Evolutionary conservation across 2,329 filamentous ascomycete species (phyloP).

Genomic region (Colletotrichum sp.): DNA sequence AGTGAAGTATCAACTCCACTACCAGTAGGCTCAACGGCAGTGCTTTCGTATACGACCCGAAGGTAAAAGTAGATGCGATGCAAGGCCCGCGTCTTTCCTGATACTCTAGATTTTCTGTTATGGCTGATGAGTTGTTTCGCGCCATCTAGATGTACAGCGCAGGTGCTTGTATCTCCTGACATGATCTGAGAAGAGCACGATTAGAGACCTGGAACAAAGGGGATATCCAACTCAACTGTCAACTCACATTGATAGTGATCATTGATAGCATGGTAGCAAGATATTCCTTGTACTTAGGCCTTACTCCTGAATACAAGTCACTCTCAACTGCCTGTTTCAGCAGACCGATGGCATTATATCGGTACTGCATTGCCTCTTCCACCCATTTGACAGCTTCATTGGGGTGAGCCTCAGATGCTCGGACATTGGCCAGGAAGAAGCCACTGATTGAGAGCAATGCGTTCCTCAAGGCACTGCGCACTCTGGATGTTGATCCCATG

Average conservation of each 20-base stretch:
- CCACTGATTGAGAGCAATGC: slow-evolving; percentile 29
- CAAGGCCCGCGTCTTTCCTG: slow-evolving; percentile 23
- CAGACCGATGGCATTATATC: slow-evolving; percentile 23
- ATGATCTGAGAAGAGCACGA: slow-evolving; percentile 22
- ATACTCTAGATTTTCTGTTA: background rate
- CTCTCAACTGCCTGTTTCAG: slow-evolving; percentile 26
- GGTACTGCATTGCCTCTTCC: slow-evolving; percentile 8
- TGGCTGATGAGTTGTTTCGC: slow-evolving; percentile 25
- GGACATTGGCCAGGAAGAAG: slow-evolving; percentile 28
- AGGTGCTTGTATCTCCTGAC: slow-evolving; percentile 28
- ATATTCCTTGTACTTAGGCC: slow-evolving; percentile 31
- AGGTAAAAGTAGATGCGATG: slow-evolving; percentile 31
- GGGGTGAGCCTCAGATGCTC: background rate
- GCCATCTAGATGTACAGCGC: slow-evolving; percentile 27
- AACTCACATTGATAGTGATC: slow-evolving; percentile 29
- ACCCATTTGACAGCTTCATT: slow-evolving; percentile 20
- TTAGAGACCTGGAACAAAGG: background rate
- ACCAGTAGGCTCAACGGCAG: background rate
- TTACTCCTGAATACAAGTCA: background rate
- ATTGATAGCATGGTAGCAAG: slow-evolving; percentile 32
- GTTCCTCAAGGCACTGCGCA: slow-evolving; percentile 26
- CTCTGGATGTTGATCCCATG: slow-evolving; percentile 24
- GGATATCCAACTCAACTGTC: background rate
- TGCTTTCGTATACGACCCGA: slow-evolving; percentile 28
- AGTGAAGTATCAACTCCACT: background rate